Base-by-base conservation (phyloP, 345 rosid species). In the Cardamine resedifolia region DNA sequence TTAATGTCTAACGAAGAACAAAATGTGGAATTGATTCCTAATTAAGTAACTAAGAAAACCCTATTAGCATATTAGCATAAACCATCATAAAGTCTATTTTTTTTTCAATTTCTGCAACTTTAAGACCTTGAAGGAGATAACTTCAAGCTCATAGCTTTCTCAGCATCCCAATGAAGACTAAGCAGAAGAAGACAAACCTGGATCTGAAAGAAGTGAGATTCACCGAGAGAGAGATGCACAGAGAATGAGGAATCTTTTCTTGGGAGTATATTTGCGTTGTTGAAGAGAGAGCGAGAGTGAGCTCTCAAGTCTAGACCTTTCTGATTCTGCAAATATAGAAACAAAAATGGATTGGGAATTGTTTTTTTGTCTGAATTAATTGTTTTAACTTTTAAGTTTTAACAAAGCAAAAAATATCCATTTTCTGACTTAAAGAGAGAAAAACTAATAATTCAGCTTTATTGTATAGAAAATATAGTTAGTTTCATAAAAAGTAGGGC, bases 101-200 rank as follows among this genome's bases (percentile, higher is more conserved):
- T 33, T 41, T 56, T 41, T 49, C 66, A 58, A 45, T 30, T 38
- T 50, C 33, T 64, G 61, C 53, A 27, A 28, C 18, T 20, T 24
- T 23, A n/a, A 77, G 19, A 70, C 44, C 16, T 20, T 70, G 57
- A 36, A 56, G 62, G 3, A 66, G 72, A 38, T 28, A 50, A 23
- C 27, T 56, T 60, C 19, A 73, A 74, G 56, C 58, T 52, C 47
- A 39, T 39, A 78, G 48, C 51, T 51, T 59, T 36, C 23, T 50
- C 21, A 78, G 67, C 56, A 76, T 21, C 47, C 66, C 70, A 78
- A 58, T 44, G 57, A 68, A 68, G 62, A 47, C 23, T 4, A 38
- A 41, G 71, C 30, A 48, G 47, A 58, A 70, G 58, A 34, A 30
- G 78, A 76, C 81, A 83, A 80, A 84, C 90, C 85, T 83, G 90